Evolutionary conservation across 306 rosid species (phyloP), one percentile per base, ranked within the genome.

Genomic region (Cyamopsis tetragonoloba): DNA sequence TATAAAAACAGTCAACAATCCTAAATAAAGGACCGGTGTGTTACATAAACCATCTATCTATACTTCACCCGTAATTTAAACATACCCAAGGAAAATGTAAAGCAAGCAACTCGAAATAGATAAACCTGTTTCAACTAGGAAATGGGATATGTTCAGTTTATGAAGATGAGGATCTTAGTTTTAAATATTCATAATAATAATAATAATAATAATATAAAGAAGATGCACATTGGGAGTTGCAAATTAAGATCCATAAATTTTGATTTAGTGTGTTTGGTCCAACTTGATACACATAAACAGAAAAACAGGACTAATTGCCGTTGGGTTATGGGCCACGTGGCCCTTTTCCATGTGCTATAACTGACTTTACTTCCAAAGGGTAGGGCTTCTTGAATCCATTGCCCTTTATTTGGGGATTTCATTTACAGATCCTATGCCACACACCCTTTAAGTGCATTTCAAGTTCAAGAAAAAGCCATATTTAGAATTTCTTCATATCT

Each of bases 301-400:
- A 71, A 43, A 63, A 80, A 56, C 76, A 58, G 77, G 77, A 74
- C 30, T 39, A 47, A 71, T n/a, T n/a, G 6, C 31, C 71, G 72
- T 75, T 41, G 76, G 66, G 49, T 47, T 41, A 13, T 51, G 90
- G 70, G 67, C 37, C 77, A 74, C 61, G 79, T 72, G 87, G 75
- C 73, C 60, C 73, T 60, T 71, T 59, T 56, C 80, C 91, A 83
- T 83, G 88, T 83, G 91, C 69, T 35, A 46, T 65, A 71, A 70
- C 70, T 72, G 72, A 82, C 87, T 79, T 79, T 44, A 70, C 74
- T 81, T 74, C 74, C 53, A 34, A 80, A 43, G 50, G 69, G 73
- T 42, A 64, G 2, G 57, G 54, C 61, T 84, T 70, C 46, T 60
- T 79, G 65, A 65, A 57, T 57, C 63, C 71, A 68, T 71, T 68